Base-by-base conservation (phyloP, 2,329 filamentous ascomycete species). In the Talaromyces verruculosus region DNA sequence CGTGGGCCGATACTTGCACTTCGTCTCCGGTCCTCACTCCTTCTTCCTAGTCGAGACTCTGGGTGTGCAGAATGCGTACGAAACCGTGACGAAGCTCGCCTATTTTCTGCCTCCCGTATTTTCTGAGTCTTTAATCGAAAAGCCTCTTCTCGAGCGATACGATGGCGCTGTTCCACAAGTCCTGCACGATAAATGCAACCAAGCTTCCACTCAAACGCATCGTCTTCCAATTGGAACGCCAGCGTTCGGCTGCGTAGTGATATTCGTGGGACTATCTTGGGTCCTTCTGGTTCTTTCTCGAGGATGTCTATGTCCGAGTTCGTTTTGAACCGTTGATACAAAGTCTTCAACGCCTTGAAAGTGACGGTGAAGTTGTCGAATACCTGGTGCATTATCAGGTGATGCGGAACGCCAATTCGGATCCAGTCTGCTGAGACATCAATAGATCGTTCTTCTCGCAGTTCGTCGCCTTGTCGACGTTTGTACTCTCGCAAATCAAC, bases 161-260 rank as follows among this genome's bases (percentile, higher is more conserved):
- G 87, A 77, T 98, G 95, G 75, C 90, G 89, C 77, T 98, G 94
- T 77, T 99, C 95, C 64, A 93, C 83, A 22, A 94, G 84, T 0
- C 96, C 95, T 55, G 92, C 88, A 37, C 94, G 89, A 76, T 98
- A 99, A 61, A 99, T 99, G 74, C 93, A 89, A 17, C 93, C 92
- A 10, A 99, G 83, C 75, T 97, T 98, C 91, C 93, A 99, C 76
- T 99, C 95, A 73, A 99, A 99, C 0, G 92, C 90, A 60, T 95
- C 94, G 75, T 99, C 95, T 78, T 99, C 95, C 41, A 99, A 84
- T 74, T 98, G 94, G 67, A 99, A 94, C 2, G 97, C 80, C 28
- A 99, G 83, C 5, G 91, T 91, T 71, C 91, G 91, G 64, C 90
- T 90, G 61, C 93, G 88, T 10, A 99, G 70, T 0, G 93, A 94